These are phyloP conservation scores for Silene coronaria DNA, from an alignment of 179 eudicot species.

Conservation along the genomic window DNA sequence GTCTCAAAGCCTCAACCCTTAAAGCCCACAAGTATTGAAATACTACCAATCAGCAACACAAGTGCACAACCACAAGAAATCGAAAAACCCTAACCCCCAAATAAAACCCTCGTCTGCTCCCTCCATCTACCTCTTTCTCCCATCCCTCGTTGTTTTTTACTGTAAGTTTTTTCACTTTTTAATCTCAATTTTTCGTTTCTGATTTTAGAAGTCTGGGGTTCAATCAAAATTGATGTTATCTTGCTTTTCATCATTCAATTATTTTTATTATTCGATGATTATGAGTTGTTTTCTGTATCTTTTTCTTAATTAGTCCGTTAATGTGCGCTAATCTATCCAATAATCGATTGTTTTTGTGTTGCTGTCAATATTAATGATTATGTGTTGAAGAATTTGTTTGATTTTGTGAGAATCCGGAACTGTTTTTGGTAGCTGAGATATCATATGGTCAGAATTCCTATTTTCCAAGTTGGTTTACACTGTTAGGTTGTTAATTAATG, in stretches of 20 bases:
- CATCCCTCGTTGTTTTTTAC: not conserved
- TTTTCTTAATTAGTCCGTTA: not conserved
- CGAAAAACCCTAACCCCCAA: not conserved
- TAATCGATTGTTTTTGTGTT: not conserved
- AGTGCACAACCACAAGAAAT: not conserved
- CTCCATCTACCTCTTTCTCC: not conserved
- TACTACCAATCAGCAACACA: not conserved
- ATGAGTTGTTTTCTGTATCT: not conserved
- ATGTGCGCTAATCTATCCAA: not conserved
- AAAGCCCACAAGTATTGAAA: not conserved
- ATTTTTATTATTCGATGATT: not conserved
- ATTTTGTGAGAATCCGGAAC: not conserved
- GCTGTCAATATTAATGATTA: not conserved
- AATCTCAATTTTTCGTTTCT: not conserved
- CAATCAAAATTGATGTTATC: too few relatives aligned
- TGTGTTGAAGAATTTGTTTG: not conserved
- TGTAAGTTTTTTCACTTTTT: not conserved
- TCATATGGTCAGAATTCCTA: not conserved
- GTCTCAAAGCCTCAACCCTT: not conserved
- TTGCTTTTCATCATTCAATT: not conserved
- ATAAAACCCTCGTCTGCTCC: not conserved
- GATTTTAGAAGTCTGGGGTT: not conserved
- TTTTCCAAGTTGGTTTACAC: not conserved
- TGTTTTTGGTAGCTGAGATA: not conserved
- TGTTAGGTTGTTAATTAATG: not conserved